phyloP scores from a whole-genome alignment of 805 yeast genomes.

The Metschnikowia continentalis region DNA sequence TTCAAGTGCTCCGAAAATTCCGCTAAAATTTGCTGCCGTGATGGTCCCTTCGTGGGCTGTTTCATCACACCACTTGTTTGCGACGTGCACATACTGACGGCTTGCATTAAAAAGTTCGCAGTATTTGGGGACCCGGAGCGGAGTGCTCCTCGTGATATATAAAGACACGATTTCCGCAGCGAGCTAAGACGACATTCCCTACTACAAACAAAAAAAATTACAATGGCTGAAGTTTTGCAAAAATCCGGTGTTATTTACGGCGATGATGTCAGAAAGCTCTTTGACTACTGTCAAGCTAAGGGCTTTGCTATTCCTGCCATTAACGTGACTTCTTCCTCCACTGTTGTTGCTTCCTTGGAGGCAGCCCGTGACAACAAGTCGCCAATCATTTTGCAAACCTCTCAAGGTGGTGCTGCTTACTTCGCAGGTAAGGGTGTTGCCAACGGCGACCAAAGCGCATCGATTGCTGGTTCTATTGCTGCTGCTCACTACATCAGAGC shows the following conservation, averaged over 20 bases:
- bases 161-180: constrained; percentile 5
- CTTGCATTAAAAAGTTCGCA: constrained; percentile 6
- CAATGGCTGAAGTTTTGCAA: constrained; percentile 40
- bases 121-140: constrained; percentile 17
- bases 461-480: constrained; percentile 91
- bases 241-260: constrained; percentile 98
- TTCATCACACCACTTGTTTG: constrained; percentile 3
- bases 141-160: constrained; percentile 19
- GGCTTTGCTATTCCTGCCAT: constrained; percentile 98
- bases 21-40: neutral
- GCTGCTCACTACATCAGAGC: constrained; percentile 98
- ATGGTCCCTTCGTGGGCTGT: neutral
- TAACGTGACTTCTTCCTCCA: constrained; percentile 96
- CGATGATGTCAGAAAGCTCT: constrained; percentile 84
- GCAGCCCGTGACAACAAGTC: constrained; percentile 54
- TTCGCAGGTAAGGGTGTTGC: constrained; percentile 99
- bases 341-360: constrained; percentile 58
- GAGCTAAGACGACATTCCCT: neutral
- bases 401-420: constrained; percentile 99
- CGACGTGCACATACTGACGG: constrained; percentile 3
- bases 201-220: constrained; percentile 4
- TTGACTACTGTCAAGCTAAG: constrained; percentile 88
- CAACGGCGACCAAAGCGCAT: constrained; percentile 89
- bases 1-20: neutral
- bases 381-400: constrained; percentile 94